Evolutionary conservation across 1,284 basidiomycete genomes (phyloP).

Genomic region (Pseudozyma pruni): DNA sequence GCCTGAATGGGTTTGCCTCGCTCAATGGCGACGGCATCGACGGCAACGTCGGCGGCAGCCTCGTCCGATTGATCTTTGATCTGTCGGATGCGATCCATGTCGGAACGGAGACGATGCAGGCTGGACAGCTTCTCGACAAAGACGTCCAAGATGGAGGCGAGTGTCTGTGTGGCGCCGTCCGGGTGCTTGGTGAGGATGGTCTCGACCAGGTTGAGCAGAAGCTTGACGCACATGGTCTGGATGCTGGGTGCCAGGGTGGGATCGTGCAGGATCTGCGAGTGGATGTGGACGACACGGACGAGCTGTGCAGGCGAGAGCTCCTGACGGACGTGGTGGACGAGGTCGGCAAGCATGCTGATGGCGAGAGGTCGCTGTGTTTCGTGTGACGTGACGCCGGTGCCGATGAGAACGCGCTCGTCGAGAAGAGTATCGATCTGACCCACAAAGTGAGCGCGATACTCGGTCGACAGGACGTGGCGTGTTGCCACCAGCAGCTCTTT

Average conservation of each 20-base stretch:
- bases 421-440: conserved; percentile 89
- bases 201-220: conserved; percentile 90
- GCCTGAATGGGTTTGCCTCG: conserved; percentile 69
- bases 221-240: conserved; percentile 91
- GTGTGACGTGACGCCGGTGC: conserved; percentile 79
- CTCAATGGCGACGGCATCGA: conserved; percentile 67
- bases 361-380: conserved; percentile 83
- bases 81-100: conserved; percentile 43
- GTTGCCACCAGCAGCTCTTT: conserved; percentile 93
- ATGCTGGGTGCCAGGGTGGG: conserved; percentile 82
- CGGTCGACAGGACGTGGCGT: conserved; percentile 86
- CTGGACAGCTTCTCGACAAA: conserved; percentile 88
- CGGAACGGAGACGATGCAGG: conserved; percentile 71
- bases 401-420: conserved; percentile 90
- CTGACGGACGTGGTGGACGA: conserved; percentile 88
- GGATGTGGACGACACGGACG: conserved; percentile 82
- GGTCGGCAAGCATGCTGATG: conserved; percentile 89
- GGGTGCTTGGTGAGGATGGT: conserved; percentile 73
- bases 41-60: neutral
- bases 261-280: conserved; percentile 90
- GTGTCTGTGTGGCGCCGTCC: conserved; percentile 75
- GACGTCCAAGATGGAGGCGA: conserved; percentile 82
- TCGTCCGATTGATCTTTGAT: conserved; percentile 36
- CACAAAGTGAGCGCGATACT: conserved; percentile 83
- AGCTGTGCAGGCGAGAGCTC: conserved; percentile 86